Evolutionary conservation across 2,329 filamentous ascomycete species (phyloP), one percentile per base, ranked within the genome.

Genomic region (Monosporascus sp.): DNA sequence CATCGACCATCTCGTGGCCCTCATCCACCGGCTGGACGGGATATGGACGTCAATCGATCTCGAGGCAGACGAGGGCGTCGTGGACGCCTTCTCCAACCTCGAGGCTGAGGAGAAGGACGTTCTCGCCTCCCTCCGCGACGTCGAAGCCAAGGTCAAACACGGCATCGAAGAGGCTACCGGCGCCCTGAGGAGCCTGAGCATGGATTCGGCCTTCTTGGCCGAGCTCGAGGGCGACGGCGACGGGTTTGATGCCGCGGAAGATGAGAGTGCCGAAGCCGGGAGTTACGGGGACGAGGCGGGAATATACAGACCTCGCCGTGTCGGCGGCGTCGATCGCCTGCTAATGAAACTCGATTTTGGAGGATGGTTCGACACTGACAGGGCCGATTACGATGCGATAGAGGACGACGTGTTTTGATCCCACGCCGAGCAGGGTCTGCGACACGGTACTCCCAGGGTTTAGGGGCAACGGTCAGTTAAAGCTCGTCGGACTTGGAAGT

Each of bases 311-410:
- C 87, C 90, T 1, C 79, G 83, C 57, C 84, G 87, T 55, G 82
- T 90, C 3, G 89, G 89, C 0, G 89, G 91, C 1, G 84, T 97
- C 46, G 91, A 96, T 72, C 78, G 89, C 54, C 71, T 97, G 66
- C 70, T 97, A 66, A 96, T 96, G 90, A 96, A 96, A 75, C 74
- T 97, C 62, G 91, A 96, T 65, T 84, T 84, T 68, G 81, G 81
- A 20, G 78, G 72, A 51, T 84, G 80, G 81, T 78, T 82, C 58
- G 74, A 65, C 46, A 58, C 68, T 5, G 65, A 68, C 37, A 55
- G 60, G 50, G 63, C 63, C 24, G 17, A 7, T 16, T 3, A 46
- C 22, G 43, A n/a, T 14, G 43, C 22, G 22, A 17, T 46, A 26
- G 43, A 16, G 14, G 43, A n/a, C n/a, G 43, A 31, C 22, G 43